Evolutionary conservation across 2,329 filamentous ascomycete genomes (phyloP).

Genomic region (Colletotrichum spaethianum): DNA sequence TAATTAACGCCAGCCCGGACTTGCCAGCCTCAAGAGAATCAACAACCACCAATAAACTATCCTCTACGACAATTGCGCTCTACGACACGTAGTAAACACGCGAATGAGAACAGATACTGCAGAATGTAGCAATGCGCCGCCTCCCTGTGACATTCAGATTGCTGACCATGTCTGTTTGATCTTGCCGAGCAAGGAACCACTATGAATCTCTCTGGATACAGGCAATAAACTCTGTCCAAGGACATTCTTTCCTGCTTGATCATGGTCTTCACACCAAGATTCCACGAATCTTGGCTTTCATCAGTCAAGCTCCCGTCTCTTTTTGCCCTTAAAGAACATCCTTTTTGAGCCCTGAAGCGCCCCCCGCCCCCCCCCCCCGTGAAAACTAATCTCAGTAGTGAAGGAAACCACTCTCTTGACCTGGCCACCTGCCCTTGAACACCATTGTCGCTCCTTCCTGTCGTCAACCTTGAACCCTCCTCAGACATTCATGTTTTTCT

Average conservation of each 20-base stretch:
- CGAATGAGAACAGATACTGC: background rate
- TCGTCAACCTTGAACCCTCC: too few species aligned
- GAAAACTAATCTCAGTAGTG: too few species aligned
- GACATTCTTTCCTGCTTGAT: rapidly evolving
- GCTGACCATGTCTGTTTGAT: too few species aligned
- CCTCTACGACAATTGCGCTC: background rate
- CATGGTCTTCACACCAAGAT: background rate
- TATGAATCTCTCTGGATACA: background rate
- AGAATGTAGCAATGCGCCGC: background rate
- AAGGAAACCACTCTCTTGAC: background rate
- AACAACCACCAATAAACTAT: too few species aligned
- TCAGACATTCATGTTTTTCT: background rate
- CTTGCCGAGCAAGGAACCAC: background rate
- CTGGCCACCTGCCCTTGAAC: background rate
- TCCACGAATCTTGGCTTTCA: background rate
- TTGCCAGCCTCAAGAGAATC: background rate
- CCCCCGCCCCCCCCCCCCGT: background rate
- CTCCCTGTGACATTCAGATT: background rate
- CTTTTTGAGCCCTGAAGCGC: background rate
- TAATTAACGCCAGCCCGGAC: too few species aligned
- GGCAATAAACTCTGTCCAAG: background rate
- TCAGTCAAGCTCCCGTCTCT: background rate
- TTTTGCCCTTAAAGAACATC: background rate
- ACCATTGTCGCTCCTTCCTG: too few species aligned
- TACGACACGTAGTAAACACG: background rate